Percentiles rank a stretch among this genome's conserved stretches.
Conservation (phyloP, 2,329 filamentous ascomycete genomes). For the Ascochyta pisi region DNA sequence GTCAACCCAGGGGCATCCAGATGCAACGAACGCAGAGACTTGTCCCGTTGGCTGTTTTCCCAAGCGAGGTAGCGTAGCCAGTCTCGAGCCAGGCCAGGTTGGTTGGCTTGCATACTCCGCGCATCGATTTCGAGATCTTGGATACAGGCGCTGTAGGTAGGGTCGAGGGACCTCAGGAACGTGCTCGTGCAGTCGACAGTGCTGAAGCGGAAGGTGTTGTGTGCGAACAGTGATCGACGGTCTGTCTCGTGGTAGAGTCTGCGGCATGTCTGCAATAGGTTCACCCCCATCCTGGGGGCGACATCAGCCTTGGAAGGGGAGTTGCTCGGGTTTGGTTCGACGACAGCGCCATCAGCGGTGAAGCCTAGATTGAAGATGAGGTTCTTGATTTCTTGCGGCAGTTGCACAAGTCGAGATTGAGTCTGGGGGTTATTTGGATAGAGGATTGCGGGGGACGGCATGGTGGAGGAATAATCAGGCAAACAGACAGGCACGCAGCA, state of each 20-base stretch:
- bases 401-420: slow-evolving; percentile 41
- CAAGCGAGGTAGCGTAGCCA: slow-evolving; percentile 48
- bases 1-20: slow-evolving; percentile 41
- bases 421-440: slow-evolving; percentile 33
- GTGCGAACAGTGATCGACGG: slow-evolving; percentile 37
- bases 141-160: slow-evolving; percentile 30
- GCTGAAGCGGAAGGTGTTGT: slow-evolving; percentile 50
- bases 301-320: not conserved
- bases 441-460: slow-evolving; percentile 19
- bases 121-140: slow-evolving; percentile 49
- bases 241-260: slow-evolving; percentile 44
- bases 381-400: slow-evolving; percentile 47
- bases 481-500: not conserved
- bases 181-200: slow-evolving; percentile 34
- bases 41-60: slow-evolving; percentile 26
- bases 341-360: slow-evolving; percentile 31
- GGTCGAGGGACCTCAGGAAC: slow-evolving; percentile 39
- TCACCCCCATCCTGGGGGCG: slow-evolving; percentile 24
- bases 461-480: not conserved
- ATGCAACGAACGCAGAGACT: slow-evolving; percentile 31
- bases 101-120: slow-evolving; percentile 35
- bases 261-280: slow-evolving; percentile 48
- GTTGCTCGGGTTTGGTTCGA: slow-evolving; percentile 27
- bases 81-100: slow-evolving; percentile 35
- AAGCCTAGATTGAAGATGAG: slow-evolving; percentile 42